Evolutionary conservation across 768 basidiomycete species (phyloP).

Genomic region (Suillus variegatus): DNA sequence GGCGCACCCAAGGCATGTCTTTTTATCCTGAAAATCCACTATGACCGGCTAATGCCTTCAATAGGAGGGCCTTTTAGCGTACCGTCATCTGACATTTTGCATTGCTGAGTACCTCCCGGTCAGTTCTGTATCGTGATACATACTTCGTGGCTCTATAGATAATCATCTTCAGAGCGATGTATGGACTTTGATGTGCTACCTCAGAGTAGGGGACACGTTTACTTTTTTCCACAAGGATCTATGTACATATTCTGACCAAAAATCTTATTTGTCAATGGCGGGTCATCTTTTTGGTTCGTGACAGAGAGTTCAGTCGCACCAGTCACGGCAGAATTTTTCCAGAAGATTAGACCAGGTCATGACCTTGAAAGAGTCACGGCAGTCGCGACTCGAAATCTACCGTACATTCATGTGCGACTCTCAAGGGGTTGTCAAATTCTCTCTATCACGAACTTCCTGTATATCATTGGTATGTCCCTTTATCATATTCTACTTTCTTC

Average conservation of each 20-base stretch:
- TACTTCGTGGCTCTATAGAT: too few relatives aligned
- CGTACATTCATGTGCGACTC: slow-evolving; percentile 21
- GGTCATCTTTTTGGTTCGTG: slow-evolving; percentile 88
- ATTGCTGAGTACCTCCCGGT: too few relatives aligned
- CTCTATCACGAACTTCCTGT: slow-evolving; percentile 75
- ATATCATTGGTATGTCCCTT: slow-evolving; percentile 62
- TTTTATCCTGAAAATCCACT: background rate
- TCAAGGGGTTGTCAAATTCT: slow-evolving; percentile 57
- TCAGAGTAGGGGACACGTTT: slow-evolving; percentile 67
- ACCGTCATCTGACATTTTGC: too few relatives aligned
- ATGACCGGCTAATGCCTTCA: too few relatives aligned
- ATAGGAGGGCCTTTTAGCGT: too few relatives aligned
- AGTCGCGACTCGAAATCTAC: slow-evolving; percentile 69
- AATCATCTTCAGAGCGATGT: too few relatives aligned
- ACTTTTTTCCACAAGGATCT: slow-evolving; percentile 86
- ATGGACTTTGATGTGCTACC: too few relatives aligned
- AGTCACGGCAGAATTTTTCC: slow-evolving; percentile 59
- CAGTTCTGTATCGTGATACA: too few relatives aligned
- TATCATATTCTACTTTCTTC: slow-evolving; percentile 55
- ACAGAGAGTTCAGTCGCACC: slow-evolving; percentile 61
- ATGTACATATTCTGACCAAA: slow-evolving; percentile 58
- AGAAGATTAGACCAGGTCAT: slow-evolving; percentile 62
- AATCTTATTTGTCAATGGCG: slow-evolving; percentile 77
- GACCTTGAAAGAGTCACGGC: slow-evolving; percentile 60
- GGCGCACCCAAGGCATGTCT: background rate